Conservation (phyloP, 1,139 yeast genomes). For the Blastobotrys malaysiensis region DNA sequence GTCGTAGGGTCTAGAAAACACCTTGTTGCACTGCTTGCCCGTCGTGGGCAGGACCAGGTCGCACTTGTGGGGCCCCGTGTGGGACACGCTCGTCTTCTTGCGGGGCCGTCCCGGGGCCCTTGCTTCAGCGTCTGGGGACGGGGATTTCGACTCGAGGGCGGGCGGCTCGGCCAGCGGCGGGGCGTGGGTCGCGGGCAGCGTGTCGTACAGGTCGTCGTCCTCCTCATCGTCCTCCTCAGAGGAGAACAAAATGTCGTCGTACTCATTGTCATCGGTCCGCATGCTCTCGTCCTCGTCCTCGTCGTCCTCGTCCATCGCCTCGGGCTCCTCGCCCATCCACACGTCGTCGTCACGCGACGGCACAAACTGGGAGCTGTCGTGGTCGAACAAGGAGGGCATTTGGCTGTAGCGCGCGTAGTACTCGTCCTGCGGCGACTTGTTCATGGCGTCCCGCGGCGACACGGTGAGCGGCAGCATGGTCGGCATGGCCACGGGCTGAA, state of each 20-base stretch:
- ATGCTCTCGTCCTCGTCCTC: conserved; percentile 26
- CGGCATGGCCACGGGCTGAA: background rate
- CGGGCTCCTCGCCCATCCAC: conserved; percentile 19
- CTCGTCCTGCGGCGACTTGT: conserved; percentile 19
- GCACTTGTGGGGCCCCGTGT: conserved; percentile 48
- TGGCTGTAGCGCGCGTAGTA: conserved; percentile 10
- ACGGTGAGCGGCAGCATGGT: conserved; percentile 13
- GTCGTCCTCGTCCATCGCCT: conserved; percentile 25
- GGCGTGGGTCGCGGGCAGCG: background rate
- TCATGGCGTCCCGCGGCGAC: conserved; percentile 21
- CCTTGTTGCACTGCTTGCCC: conserved; percentile 65
- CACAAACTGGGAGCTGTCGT: conserved; percentile 12
- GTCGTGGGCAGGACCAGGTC: conserved; percentile 56
- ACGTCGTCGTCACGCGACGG: conserved; percentile 7
- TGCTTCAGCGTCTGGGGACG: background rate
- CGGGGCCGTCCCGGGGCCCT: conserved; percentile 6
- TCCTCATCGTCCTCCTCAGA: conserved; percentile 11
- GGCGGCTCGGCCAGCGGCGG: background rate
- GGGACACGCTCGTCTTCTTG: conserved; percentile 16
- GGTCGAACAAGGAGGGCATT: conserved; percentile 9
- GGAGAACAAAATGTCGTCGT: conserved; percentile 15
- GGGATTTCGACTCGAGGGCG: background rate
- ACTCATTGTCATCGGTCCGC: conserved; percentile 21
- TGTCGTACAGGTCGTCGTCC: conserved; percentile 10
- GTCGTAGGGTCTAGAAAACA: conserved; percentile 91